Evolutionary conservation across 2,329 filamentous ascomycete species (phyloP).

Genomic region (Monilinia fructicola): DNA sequence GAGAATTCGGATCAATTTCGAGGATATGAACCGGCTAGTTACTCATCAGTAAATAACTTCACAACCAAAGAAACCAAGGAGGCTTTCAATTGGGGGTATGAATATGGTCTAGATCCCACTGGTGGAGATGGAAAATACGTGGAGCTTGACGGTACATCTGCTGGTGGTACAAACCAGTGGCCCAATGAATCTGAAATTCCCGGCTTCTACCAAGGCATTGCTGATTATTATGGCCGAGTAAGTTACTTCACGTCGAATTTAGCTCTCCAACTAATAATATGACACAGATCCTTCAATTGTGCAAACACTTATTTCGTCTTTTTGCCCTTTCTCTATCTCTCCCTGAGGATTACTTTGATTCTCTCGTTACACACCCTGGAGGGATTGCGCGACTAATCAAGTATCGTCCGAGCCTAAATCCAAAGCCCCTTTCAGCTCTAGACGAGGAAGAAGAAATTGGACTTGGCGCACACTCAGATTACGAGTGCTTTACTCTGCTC

Average conservation of each 20-base stretch:
- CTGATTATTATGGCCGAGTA: conserved; percentile 37
- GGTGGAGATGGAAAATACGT: conserved; percentile 40
- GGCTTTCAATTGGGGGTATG: conserved; percentile 41
- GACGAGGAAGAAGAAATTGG: conserved; percentile 37
- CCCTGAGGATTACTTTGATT: conserved; percentile 46
- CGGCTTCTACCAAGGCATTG: conserved; percentile 38
- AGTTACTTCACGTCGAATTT: background rate
- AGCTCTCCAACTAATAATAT: background rate
- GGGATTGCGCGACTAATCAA: conserved; percentile 50
- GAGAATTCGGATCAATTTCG: conserved; percentile 44
- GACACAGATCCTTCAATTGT: conserved; percentile 41
- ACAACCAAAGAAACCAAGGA: conserved; percentile 51
- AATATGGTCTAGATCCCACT: conserved; percentile 37
- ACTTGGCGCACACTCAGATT: conserved; percentile 55
- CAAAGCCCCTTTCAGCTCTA: conserved; percentile 34
- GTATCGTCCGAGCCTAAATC: conserved; percentile 47
- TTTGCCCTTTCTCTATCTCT: conserved; percentile 45
- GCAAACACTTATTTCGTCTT: conserved; percentile 42
- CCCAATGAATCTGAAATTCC: conserved; percentile 35
- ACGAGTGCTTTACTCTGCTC: conserved; percentile 56
- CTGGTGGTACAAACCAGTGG: conserved; percentile 37
- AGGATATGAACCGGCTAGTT: conserved; percentile 51
- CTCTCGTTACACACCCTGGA: conserved; percentile 46
- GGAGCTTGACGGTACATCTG: conserved; percentile 36
- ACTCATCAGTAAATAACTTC: conserved; percentile 48